Evolutionary conservation across 1,284 basidiomycete genomes (phyloP).

Genomic region (Ceratobasidium sp.): DNA sequence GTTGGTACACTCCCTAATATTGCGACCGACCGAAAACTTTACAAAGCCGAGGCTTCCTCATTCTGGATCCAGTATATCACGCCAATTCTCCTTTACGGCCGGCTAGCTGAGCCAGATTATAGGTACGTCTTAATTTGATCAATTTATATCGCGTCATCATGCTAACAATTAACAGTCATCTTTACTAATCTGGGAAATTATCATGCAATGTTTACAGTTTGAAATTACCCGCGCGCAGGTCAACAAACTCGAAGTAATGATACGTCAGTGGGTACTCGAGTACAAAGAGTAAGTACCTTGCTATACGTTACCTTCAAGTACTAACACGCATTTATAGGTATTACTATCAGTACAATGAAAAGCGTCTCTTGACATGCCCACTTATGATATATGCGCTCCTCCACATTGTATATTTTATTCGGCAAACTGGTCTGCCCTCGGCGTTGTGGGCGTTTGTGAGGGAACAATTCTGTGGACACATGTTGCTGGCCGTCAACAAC

Average conservation of each 20-base stretch:
- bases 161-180: constrained; percentile 12
- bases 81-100: constrained; percentile 35
- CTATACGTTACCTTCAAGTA: not conserved
- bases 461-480: not conserved
- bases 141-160: not conserved
- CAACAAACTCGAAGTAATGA: not conserved
- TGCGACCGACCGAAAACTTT: constrained; percentile 19
- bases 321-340: not conserved
- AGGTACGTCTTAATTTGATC: constrained; percentile 55
- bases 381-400: not conserved
- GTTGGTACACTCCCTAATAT: constrained; percentile 39
- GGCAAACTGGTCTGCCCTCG: constrained; percentile 1
- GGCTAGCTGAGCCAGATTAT: constrained; percentile 18
- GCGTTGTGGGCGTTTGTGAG: constrained; percentile 10
- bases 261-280: constrained; percentile 33
- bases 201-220: constrained; percentile 31
- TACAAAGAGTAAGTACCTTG: constrained; percentile 40
- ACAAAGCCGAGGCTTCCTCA: constrained; percentile 38
- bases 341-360: constrained; percentile 16
- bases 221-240: not conserved
- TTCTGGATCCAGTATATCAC: constrained; percentile 41
- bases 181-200: constrained; percentile 24
- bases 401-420: constrained; percentile 3
- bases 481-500: constrained; percentile 14
- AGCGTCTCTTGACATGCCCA: constrained; percentile 13